Percentiles rank a stretch among this genome's conserved stretches.
These are phyloP conservation scores for Rhytidiadelphus loreus DNA, from an alignment of 225 moss, liverwort and hornwort species.

Conservation along the genomic window DNA sequence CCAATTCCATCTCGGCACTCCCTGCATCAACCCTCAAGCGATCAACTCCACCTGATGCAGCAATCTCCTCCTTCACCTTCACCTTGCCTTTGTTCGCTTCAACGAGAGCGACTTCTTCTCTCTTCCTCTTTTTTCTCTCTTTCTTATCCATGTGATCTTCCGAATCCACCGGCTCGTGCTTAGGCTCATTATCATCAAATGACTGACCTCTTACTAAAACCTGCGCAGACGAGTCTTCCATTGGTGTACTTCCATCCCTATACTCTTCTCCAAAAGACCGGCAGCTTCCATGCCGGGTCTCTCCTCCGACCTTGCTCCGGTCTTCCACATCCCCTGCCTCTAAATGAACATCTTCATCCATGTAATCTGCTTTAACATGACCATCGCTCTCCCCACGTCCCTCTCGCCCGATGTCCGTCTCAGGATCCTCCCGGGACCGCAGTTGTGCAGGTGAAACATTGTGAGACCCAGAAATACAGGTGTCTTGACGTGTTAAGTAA, in stretches of 20 bases:
- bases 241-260: conserved; percentile 13
- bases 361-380: conserved; percentile 18
- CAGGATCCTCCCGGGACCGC: conserved; percentile 21
- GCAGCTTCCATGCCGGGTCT: conserved; percentile 1
- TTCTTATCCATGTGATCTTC: conserved; percentile 34
- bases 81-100: conserved; percentile 27
- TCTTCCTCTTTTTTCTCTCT: conserved; percentile 68
- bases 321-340: conserved; percentile 27
- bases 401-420: conserved; percentile 34
- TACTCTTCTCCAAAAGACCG: conserved; percentile 17
- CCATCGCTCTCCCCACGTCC: conserved; percentile 53
- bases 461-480: conserved; percentile 28
- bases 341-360: conserved; percentile 44
- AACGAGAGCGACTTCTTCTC: conserved; percentile 38
- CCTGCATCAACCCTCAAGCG: conserved; percentile 33
- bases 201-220: conserved; percentile 6
- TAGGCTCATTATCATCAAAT: conserved; percentile 4
- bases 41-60: conserved; percentile 17
- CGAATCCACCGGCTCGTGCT: conserved; percentile 6
- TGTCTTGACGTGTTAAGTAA: conserved; percentile 27
- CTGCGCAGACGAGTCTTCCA: conserved; percentile 14
- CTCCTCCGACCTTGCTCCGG: conserved; percentile 24
- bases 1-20: conserved; percentile 51
- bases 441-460: conserved; percentile 39
- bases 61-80: conserved; percentile 35